Evolutionary conservation across 108 stramenopile genomes (phyloP).

Genomic region (Nannochloropsis salina): DNA sequence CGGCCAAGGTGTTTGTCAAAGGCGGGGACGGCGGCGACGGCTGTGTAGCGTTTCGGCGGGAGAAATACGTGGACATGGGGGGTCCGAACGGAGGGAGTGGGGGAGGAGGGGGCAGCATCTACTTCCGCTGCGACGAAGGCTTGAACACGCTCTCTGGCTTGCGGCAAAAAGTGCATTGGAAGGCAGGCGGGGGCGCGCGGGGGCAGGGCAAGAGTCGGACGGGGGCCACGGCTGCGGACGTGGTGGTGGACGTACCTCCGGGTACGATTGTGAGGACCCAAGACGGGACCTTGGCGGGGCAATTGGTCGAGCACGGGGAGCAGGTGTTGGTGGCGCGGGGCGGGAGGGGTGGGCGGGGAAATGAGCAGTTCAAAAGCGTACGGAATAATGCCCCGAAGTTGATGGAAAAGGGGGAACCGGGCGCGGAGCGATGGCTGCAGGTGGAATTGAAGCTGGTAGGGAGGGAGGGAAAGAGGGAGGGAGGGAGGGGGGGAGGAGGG

Average conservation of each 20-base stretch:
- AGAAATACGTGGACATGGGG: constrained; percentile 78
- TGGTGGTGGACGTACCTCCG: constrained; percentile 72
- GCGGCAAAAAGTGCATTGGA: constrained; percentile 68
- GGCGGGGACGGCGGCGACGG: constrained; percentile 90
- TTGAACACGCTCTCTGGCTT: constrained; percentile 79
- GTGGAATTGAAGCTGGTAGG: constrained; percentile 80
- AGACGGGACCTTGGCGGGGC: constrained; percentile 74
- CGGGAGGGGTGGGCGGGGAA: constrained; percentile 88
- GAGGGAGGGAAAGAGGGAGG: background rate
- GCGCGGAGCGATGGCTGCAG: constrained; percentile 72
- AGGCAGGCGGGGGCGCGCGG: constrained; percentile 67
- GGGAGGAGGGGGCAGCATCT: constrained; percentile 72
- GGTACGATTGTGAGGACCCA: constrained; percentile 84
- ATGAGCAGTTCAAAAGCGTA: constrained; percentile 79
- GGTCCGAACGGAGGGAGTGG: constrained; percentile 86
- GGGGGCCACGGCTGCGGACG: constrained; percentile 65
- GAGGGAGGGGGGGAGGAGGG: background rate
- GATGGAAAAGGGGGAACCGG: constrained; percentile 78
- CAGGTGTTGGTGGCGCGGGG: constrained; percentile 76
- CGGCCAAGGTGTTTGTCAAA: constrained; percentile 60
- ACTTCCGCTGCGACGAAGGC: constrained; percentile 66
- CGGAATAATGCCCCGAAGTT: constrained; percentile 63
- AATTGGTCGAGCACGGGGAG: constrained; percentile 70
- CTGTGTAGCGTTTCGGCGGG: constrained; percentile 83
- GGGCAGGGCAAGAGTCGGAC: constrained; percentile 77